Base-by-base conservation (phyloP, 176 grass and related monocot species). In the Neostapfia colusana region DNA sequence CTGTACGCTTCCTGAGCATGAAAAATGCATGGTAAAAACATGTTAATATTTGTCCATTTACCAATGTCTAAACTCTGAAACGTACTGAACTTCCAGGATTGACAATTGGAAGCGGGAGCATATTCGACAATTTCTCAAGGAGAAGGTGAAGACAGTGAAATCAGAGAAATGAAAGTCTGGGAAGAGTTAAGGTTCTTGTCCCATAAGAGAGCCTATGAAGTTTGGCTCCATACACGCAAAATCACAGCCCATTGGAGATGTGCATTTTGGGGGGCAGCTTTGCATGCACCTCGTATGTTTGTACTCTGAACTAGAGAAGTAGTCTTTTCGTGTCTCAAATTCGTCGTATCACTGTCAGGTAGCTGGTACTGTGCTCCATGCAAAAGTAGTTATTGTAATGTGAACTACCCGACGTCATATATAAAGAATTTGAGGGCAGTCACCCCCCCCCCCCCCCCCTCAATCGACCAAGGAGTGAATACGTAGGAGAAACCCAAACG, bases 41-140 rank as follows among this genome's bases (percentile, higher is more conserved):
- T 67, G 11, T 56, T 56, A 44, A n/a, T 10, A 6, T 56, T 42
- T 73, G 21, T 67, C 65, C n/a, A 50, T 59, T 9, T 4, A 3
- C 26, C 31, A 24, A 37, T 21, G 73, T 72, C 35, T 20, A 50
- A 50, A 65, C 15, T 39, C 44, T 90, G 31, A 79, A 76, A 27
- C 6, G 0, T 24, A 40, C 27, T 61, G 51, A 87, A 38, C 55
- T 78, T 73, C 87, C 83, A 99, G 92, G 87, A 95, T 99, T 1
- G 96, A 99, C 53, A 99, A 99, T 64, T 99, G 96, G 96, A 99
- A 99, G 55, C 80, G 85, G 4, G 96, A 99, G 75, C 96, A 99
- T 37, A 95, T 99, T 82, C 65, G 67, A 20, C 96, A 99, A 37
- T 92, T 99, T 54, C 85, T 99, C 51, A 93, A 62, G 41, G 92